Base-by-base conservation (phyloP, 176 grass and related monocot genomes). In the Rhipidocladum racemiflorum region DNA sequence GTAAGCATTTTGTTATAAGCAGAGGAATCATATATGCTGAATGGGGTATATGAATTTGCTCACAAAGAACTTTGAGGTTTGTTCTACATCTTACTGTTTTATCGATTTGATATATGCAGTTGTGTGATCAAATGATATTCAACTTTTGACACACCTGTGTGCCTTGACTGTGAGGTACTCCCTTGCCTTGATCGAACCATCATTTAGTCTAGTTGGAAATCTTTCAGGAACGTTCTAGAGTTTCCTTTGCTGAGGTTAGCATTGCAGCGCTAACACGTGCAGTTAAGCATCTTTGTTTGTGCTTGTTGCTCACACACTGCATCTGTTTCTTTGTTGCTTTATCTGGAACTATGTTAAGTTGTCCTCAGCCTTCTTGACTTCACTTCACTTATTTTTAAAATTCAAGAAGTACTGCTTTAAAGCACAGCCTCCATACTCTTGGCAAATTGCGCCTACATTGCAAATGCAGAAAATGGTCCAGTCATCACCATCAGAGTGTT, bases 111-210 rank as follows among this genome's bases (percentile, higher is more conserved):
- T 70, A 9, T 55, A 5, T 49, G 72, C 91, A 95, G 96, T 73
- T 93, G 38, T 99, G 96, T 54, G 85, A 86, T 88, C 81, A 90
- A 71, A 95, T 99, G 96, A 82, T 95, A 84, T 91, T 99, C 81
- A 99, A 91, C 87, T 88, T 88, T 93, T 83, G 91, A 99, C 48
- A 80, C 74, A 48, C 96, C 92, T 61, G 60, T 49, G 61, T 99
- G 96, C 84, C 87, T 88, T 83, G 77, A 81, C 70, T 99, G 96
- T 68, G 84, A 93, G 90, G 96, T 99, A 93, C 74, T 77, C 57
- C 10, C 77, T 49, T 7, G 25, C 18, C 72, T 86, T 88, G 21
- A 40, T 43, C 23, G 23, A 24, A 63, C 35, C 27, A 57, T 77
- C 21, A 18, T n/a, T 80, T 48, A 53, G 76, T 51, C n/a, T 63